A percentile compares a stretch with the other conserved stretches of the same genome.
These are phyloP conservation scores for Aspergillus novofumigatus DNA, from an alignment of 2,329 filamentous ascomycete genomes.

Conservation along the genomic window DNA sequence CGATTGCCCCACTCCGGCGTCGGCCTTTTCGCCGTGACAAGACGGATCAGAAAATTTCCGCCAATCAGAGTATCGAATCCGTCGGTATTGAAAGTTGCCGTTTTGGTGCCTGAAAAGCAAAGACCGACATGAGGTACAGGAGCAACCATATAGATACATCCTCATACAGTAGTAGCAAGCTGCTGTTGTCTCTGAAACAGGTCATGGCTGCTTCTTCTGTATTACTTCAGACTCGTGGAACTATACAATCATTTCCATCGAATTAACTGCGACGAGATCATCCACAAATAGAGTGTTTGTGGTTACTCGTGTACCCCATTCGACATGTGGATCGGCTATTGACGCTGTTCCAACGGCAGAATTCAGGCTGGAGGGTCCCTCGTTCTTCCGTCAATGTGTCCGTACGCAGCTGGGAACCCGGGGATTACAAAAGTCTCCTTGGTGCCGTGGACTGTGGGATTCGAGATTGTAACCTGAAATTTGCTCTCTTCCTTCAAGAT, in stretches of 20 bases:
- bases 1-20: background rate
- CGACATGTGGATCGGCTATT: slow-evolving; percentile 5
- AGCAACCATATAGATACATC: no score
- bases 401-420: background rate
- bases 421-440: background rate
- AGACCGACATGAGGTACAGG: background rate
- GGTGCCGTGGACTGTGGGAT: background rate
- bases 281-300: background rate
- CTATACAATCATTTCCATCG: background rate
- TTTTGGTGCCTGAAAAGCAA: background rate
- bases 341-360: slow-evolving; percentile 3
- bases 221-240: background rate
- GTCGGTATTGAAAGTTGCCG: background rate
- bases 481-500: background rate
- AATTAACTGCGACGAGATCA: background rate
- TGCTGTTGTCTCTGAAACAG: background rate
- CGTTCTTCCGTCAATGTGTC: slow-evolving; percentile 3
- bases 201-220: background rate
- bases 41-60: background rate
- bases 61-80: no score
- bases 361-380: background rate
- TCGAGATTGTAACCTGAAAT: background rate
- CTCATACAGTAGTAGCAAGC: background rate
- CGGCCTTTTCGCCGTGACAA: background rate
- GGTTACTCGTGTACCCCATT: background rate